Percentiles rank a stretch among this genome's conserved stretches.
Conservation (phyloP, 148 eudicot genomes). For the Talinum fruticosum region DNA sequence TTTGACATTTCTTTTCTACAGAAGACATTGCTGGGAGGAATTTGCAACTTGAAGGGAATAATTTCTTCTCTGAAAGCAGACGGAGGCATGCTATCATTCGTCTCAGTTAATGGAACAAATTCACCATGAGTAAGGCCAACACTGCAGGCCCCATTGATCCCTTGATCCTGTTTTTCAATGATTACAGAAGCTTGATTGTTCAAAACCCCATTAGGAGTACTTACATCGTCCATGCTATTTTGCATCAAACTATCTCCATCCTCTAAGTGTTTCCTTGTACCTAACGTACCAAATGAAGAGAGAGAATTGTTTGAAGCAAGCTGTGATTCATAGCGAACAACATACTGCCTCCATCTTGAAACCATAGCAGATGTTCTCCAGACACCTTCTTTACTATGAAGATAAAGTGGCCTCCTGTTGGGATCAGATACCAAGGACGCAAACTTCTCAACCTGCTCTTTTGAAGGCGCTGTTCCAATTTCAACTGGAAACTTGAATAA, state of each 20-base stretch:
- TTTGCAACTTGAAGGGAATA: constrained; percentile 66
- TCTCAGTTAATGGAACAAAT: constrained; percentile 13
- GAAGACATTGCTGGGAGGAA: constrained; percentile 71
- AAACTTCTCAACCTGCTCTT: constrained; percentile 86
- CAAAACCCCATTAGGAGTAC: constrained; percentile 20
- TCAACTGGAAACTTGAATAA: constrained; percentile 73
- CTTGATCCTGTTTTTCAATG: constrained; percentile 26
- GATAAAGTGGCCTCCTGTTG: constrained; percentile 61
- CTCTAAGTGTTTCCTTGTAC: constrained; percentile 22
- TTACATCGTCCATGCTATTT: constrained; percentile 8
- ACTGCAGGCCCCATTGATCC: constrained; percentile 30
- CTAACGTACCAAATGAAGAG: constrained; percentile 24
- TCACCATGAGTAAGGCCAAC: constrained; percentile 17
- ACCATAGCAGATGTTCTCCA: constrained; percentile 87
- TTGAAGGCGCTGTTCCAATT: constrained; percentile 75
- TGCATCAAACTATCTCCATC: constrained; percentile 29
- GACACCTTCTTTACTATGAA: constrained; percentile 93
- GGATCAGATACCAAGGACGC: constrained; percentile 68
- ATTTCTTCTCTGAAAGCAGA: constrained; percentile 27
- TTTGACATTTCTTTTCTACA: constrained; percentile 72
- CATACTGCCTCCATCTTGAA: constrained; percentile 85
- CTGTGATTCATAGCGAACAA: constrained; percentile 44
- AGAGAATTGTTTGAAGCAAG: constrained; percentile 25
- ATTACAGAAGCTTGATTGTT: constrained; percentile 22
- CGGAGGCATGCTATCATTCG: background rate